Percentiles rank a stretch among this genome's conserved stretches.
These are phyloP conservation scores for Lagerstroemia speciosa DNA, from an alignment of 345 rosid species.

Conservation along the genomic window DNA sequence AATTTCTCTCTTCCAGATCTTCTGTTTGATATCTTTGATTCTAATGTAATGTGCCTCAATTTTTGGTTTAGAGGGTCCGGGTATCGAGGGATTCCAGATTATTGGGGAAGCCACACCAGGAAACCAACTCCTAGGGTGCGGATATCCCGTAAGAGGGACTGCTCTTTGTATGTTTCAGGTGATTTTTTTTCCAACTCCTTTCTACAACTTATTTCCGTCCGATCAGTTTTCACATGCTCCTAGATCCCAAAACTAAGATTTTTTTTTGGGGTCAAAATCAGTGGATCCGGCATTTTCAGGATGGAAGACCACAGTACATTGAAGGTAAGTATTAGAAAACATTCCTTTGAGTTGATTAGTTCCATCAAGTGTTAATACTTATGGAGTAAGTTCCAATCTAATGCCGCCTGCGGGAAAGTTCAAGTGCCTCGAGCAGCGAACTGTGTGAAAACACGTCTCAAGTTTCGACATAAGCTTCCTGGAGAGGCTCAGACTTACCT, in stretches of 20 bases:
- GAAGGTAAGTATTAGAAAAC: slow-evolving; percentile 50
- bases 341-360: not conserved
- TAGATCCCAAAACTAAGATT: not conserved
- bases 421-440: not conserved
- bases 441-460: not conserved
- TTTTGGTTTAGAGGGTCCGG: slow-evolving; percentile 64
- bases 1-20: slow-evolving; percentile 1
- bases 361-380: not conserved
- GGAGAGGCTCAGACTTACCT: not conserved
- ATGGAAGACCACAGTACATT: slow-evolving; percentile 86
- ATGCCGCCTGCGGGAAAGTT: not conserved
- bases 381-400: not conserved
- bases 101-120: slow-evolving; percentile 87
- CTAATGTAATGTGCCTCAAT: slow-evolving; percentile 18
- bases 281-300: slow-evolving; percentile 98
- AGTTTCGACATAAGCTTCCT: not conserved
- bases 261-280: slow-evolving; percentile 10
- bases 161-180: slow-evolving; percentile 99
- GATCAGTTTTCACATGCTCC: not conserved
- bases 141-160: slow-evolving; percentile 82
- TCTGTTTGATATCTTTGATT: slow-evolving; percentile 7
- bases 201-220: not conserved
- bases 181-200: slow-evolving; percentile 8
- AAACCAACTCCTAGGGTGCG: slow-evolving; percentile 87
- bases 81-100: slow-evolving; percentile 85